phyloP scores from a whole-genome alignment of 179 eudicot genomes.

The Silene coronaria region DNA sequence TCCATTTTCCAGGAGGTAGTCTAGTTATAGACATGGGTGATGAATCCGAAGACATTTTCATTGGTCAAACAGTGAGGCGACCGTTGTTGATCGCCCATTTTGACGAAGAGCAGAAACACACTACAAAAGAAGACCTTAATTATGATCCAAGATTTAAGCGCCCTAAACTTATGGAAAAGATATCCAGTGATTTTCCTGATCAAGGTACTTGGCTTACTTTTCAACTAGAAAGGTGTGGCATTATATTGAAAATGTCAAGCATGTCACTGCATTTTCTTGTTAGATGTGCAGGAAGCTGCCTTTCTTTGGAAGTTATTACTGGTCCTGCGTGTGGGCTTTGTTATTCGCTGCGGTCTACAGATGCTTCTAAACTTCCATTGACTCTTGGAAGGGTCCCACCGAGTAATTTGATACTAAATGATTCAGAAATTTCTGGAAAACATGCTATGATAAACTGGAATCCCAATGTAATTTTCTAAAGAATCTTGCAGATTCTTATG shows the following conservation, averaged over 20 bases:
- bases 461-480: slow-evolving; percentile 43
- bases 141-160: slow-evolving; percentile 32
- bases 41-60: slow-evolving; percentile 46
- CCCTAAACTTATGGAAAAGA: slow-evolving; percentile 26
- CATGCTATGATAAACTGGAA: slow-evolving; percentile 95
- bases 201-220: slow-evolving; percentile 43
- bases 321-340: slow-evolving; percentile 76
- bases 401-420: slow-evolving; percentile 63
- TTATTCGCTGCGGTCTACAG: slow-evolving; percentile 53
- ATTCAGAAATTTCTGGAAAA: slow-evolving; percentile 93
- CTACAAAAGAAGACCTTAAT: slow-evolving; percentile 37
- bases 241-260: slow-evolving; percentile 36
- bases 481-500: neutral
- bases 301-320: slow-evolving; percentile 74
- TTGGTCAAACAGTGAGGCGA: slow-evolving; percentile 76
- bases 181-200: slow-evolving; percentile 34
- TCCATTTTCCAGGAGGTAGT: slow-evolving; percentile 47
- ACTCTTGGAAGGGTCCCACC: slow-evolving; percentile 95
- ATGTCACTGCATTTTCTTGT: slow-evolving; percentile 56
- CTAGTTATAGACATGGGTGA: slow-evolving; percentile 52
- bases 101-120: slow-evolving; percentile 40
- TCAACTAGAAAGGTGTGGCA: slow-evolving; percentile 12
- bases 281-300: slow-evolving; percentile 93
- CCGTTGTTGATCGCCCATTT: slow-evolving; percentile 33
- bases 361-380: slow-evolving; percentile 70